These are phyloP conservation scores for Scleromitrula shiraiana DNA, from an alignment of 2,329 filamentous ascomycete species.

Conservation along the genomic window DNA sequence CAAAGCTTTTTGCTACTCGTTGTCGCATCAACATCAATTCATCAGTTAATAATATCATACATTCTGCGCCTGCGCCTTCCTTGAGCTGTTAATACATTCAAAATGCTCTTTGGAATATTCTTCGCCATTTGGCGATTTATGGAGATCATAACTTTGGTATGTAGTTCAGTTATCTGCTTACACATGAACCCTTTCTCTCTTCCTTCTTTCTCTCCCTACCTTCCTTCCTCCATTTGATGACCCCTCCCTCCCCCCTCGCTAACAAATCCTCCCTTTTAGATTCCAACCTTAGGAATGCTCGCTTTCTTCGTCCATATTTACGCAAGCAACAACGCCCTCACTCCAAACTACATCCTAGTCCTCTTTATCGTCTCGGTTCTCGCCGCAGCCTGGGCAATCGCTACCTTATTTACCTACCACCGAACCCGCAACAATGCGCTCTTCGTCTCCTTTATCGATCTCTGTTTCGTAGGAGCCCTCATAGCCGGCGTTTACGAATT, in stretches of 20 bases:
- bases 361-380: constrained; percentile 61
- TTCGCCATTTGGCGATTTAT: constrained; percentile 55
- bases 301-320: constrained; percentile 58
- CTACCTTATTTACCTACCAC: constrained; percentile 60
- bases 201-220: neutral
- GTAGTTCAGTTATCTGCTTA: too few species aligned
- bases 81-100: constrained; percentile 7
- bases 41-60: too few species aligned
- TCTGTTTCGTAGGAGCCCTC: constrained; percentile 54
- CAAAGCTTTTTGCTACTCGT: neutral
- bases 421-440: constrained; percentile 51
- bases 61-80: neutral
- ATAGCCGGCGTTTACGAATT: constrained; percentile 55
- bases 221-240: neutral
- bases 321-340: constrained; percentile 46
- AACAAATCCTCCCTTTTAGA: constrained; percentile 34
- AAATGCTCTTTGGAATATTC: constrained; percentile 54
- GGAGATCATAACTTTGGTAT: constrained; percentile 56
- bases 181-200: too few species aligned
- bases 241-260: neutral
- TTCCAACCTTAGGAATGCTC: constrained; percentile 58
- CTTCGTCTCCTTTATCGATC: constrained; percentile 53
- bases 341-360: constrained; percentile 54
- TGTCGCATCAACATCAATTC: neutral
- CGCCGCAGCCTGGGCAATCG: constrained; percentile 54